phyloP scores from a whole-genome alignment of 306 rosid genomes.

The Castanea crenata region DNA sequence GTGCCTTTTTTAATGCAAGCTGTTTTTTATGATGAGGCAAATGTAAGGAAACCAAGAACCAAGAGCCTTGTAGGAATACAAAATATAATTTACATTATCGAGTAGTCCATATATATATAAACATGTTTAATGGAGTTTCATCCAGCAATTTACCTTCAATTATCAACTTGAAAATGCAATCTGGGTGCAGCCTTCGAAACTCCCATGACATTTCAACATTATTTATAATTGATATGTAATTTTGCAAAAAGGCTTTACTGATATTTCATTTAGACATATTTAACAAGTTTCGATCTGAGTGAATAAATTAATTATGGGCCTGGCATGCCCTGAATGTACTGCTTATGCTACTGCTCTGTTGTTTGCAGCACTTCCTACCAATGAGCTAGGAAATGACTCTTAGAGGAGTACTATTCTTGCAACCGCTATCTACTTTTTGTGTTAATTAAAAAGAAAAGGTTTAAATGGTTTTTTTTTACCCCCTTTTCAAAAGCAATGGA shows the following conservation, averaged over 20 bases:
- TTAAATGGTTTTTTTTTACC: not conserved
- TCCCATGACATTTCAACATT: not conserved
- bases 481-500: not conserved
- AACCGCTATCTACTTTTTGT: not conserved
- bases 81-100: no score
- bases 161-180: not conserved
- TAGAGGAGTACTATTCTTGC: not conserved
- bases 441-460: not conserved
- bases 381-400: not conserved
- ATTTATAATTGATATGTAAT: not conserved
- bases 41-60: not conserved
- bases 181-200: not conserved
- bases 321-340: not conserved
- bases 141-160: not conserved
- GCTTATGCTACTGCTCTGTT: not conserved
- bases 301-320: no score
- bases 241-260: not conserved
- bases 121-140: not conserved
- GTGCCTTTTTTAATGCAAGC: constrained; percentile 17
- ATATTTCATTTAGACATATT: not conserved
- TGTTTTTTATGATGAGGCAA: not conserved
- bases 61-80: no score
- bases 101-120: no score
- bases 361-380: not conserved
- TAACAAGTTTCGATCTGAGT: not conserved